phyloP scores from a whole-genome alignment of 1,284 basidiomycete genomes.

The Chalciporus sp. region DNA sequence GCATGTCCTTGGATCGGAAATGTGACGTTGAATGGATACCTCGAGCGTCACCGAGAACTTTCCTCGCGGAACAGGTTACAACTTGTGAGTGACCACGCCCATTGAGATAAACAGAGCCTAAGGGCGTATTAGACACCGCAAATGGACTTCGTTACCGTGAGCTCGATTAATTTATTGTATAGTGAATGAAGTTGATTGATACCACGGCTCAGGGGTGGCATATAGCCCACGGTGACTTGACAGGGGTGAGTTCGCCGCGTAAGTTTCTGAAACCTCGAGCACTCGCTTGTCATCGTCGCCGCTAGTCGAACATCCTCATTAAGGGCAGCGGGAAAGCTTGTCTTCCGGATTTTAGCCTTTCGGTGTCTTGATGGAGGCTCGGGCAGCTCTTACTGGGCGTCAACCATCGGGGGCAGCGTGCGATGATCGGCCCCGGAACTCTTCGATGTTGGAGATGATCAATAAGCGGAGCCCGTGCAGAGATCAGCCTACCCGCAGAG shows the following conservation, averaged over 20 bases:
- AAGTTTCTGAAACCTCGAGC: neutral
- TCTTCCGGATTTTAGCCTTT: constrained; percentile 31
- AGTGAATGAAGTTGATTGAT: neutral
- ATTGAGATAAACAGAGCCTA: constrained; percentile 2
- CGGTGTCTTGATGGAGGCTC: constrained; percentile 35
- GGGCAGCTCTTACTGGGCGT: constrained; percentile 32
- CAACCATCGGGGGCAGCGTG: constrained; percentile 29
- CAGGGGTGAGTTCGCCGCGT: constrained; percentile 17
- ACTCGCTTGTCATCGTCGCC: constrained; percentile 1
- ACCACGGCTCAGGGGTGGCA: constrained; percentile 21
- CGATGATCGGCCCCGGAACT: constrained; percentile 33
- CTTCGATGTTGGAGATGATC: constrained; percentile 16
- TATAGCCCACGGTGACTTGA: constrained; percentile 30
- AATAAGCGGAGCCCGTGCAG: neutral
- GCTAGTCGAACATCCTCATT: constrained; percentile 38
- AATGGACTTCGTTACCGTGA: constrained; percentile 27
- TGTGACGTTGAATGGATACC: constrained; percentile 21
- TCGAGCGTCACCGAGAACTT: constrained; percentile 18
- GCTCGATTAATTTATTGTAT: neutral
- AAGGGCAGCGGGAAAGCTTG: constrained; percentile 25
- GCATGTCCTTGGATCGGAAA: constrained; percentile 28
- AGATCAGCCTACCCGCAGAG: constrained; percentile 8
- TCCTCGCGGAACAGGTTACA: neutral
- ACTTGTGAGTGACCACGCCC: constrained; percentile 14
- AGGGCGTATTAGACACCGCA: constrained; percentile 18